Base-by-base conservation (phyloP, 257 asterid species). In the Jaltomata sinuosa region DNA sequence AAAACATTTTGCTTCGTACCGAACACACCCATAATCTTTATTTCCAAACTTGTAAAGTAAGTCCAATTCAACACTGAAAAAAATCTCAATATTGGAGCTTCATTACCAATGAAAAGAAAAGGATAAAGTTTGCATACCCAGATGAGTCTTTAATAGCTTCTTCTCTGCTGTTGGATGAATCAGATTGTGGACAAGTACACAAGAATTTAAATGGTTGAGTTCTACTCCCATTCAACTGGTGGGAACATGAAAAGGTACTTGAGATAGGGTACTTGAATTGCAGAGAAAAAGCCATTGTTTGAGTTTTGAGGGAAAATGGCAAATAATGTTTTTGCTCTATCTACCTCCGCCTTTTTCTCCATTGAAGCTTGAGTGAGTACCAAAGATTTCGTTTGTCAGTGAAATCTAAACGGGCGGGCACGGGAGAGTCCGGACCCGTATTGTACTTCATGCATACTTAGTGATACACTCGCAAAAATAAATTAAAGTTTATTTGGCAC, bases 221-320 rank as follows among this genome's bases (percentile, higher is more conserved):
- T 27, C 40, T 76, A 49, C 0, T 16, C 3, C 62, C 34, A 47
- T 76, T 25, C 27, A 61, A 61, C 32, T 64, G 81, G 25, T 27
- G 36, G 9, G 42, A 27, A 47, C 61, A 27, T 47, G 59, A 49
- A n/a, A 74, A 36, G 74, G 55, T n/a, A n/a, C n/a, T 64, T 84
- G 86, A 89, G 74, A 85, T 83, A 7, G 89, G 89, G 87, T 61
- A 82, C 52, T 89, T 83, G 72, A 85, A 84, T 45, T 88, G 92
- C 89, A 91, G 34, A 36, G 81, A 83, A 53, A 86, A 82, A 81
- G 83, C 79, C 91, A 87, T 86, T 87, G 69, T 27, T 22, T 34
- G 45, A 21, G 9, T 5, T 32, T 78, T 77, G 5, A 64, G n/a
- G 11, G 72, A 64, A 65, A 67, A 67, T 67, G 77, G 77, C 15